Conservation (phyloP, 306 rosid species). For the Pachyrhizus erosus region DNA sequence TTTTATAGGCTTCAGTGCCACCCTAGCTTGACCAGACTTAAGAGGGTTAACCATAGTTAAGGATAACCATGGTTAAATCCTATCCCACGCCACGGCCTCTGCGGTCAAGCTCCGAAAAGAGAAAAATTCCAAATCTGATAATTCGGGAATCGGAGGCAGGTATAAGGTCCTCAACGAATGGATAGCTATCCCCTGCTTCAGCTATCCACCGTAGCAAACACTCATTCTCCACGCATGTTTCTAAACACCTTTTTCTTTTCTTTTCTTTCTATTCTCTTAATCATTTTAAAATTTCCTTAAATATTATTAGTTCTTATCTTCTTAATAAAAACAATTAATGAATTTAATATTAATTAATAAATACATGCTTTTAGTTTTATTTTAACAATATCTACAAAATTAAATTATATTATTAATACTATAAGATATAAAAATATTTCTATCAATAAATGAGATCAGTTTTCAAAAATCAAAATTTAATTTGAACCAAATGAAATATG, state of each 20-base stretch:
- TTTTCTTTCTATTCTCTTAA: not conserved
- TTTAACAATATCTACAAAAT: too few relatives aligned
- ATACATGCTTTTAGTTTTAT: too few relatives aligned
- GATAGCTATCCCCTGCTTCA: slow-evolving; percentile 11
- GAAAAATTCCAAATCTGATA: slow-evolving; percentile 28
- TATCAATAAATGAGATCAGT: too few relatives aligned
- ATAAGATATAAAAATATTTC: too few relatives aligned
- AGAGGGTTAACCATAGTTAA: slow-evolving; percentile 12
- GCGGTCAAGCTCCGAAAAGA: slow-evolving; percentile 36
- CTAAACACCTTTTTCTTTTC: not conserved
- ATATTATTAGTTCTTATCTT: not conserved
- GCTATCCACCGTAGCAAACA: slow-evolving; percentile 17
- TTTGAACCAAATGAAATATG: too few relatives aligned
- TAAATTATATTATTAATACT: too few relatives aligned
- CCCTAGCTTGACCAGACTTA: slow-evolving; percentile 41
- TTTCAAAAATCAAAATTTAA: too few relatives aligned
- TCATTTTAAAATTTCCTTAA: not conserved
- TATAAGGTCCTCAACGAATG: not conserved
- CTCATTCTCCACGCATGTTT: not conserved
- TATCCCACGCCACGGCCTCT: slow-evolving; percentile 33
- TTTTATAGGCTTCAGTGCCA: slow-evolving; percentile 56
- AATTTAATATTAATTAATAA: too few relatives aligned
- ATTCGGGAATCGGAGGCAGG: not conserved
- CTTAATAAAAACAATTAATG: too few relatives aligned
- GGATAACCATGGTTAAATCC: slow-evolving; percentile 53